Conservation (phyloP, 2,329 filamentous ascomycete genomes). For the Didymellaceae sp. region DNA sequence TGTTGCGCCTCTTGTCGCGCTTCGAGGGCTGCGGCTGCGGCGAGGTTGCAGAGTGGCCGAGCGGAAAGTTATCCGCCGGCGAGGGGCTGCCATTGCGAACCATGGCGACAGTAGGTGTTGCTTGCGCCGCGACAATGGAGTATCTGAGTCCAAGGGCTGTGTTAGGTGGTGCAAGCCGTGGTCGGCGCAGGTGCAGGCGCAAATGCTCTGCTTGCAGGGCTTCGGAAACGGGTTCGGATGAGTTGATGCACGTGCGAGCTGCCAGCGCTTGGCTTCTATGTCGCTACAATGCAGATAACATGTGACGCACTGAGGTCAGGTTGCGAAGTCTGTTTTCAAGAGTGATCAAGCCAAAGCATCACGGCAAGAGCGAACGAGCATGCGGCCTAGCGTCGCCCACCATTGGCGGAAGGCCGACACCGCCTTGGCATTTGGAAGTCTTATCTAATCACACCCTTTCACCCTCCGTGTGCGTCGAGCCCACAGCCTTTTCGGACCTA, state of each 20-base stretch:
- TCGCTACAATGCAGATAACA: conserved; percentile 3
- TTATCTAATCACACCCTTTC: not conserved
- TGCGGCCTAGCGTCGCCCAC: conserved; percentile 6
- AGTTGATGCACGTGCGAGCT: not conserved
- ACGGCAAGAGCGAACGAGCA: conserved; percentile 11
- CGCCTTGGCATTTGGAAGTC: not conserved
- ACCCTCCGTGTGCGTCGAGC: no score
- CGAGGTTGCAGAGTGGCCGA: conserved; percentile 49
- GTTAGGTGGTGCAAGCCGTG: conserved; percentile 1
- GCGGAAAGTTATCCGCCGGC: conserved; percentile 44
- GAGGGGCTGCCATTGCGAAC: conserved; percentile 49
- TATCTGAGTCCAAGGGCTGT: not conserved
- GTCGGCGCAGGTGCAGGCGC: conserved; percentile 5
- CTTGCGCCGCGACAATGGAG: not conserved
- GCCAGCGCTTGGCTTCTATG: conserved; percentile 14
- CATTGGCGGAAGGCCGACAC: conserved; percentile 1
- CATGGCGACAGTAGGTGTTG: conserved; percentile 32
- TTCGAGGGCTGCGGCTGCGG: conserved; percentile 70
- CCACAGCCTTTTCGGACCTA: no score
- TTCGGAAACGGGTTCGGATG: not conserved
- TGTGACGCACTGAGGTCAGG: conserved; percentile 6
- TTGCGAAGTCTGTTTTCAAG: conserved; percentile 3
- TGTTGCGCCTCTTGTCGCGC: conserved; percentile 86
- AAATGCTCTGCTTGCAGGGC: not conserved
- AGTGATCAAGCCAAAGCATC: conserved; percentile 13